phyloP scores from a whole-genome alignment of 257 asterid species.

The Forsythia suspensa region DNA sequence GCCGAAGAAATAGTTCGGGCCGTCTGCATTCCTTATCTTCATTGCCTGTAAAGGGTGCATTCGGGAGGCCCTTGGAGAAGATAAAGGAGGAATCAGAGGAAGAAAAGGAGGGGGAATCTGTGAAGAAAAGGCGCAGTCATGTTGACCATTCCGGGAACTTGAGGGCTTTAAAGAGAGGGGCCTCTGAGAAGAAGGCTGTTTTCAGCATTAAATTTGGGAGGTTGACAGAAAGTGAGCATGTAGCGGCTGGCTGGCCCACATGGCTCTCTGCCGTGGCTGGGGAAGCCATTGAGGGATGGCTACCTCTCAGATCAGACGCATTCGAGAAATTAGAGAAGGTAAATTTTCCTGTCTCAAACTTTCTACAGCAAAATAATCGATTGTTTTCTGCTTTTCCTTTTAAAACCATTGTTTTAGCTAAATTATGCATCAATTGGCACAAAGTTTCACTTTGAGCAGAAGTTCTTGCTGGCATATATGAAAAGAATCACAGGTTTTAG shows the following conservation, averaged over 20 bases:
- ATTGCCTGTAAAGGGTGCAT: constrained; percentile 19
- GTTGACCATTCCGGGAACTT: constrained; percentile 27
- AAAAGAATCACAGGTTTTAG: not conserved
- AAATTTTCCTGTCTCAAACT: not conserved
- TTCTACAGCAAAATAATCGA: too few relatives aligned
- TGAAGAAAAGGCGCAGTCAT: constrained; percentile 8
- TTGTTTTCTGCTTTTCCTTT: too few relatives aligned
- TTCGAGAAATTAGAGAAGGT: constrained; percentile 85
- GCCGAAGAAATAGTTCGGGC: constrained; percentile 21
- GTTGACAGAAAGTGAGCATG: constrained; percentile 57
- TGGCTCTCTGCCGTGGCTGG: constrained; percentile 86
- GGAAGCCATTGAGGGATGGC: constrained; percentile 78
- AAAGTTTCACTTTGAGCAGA: not conserved
- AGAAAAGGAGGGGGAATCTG: constrained; percentile 53
- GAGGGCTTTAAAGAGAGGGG: constrained; percentile 34
- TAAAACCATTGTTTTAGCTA: not conserved
- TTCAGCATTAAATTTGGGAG: constrained; percentile 75
- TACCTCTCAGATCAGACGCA: constrained; percentile 61
- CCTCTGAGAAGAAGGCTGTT: constrained; percentile 38
- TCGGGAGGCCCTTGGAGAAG: constrained; percentile 68
- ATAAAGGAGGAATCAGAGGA: constrained; percentile 79
- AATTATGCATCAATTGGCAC: not conserved
- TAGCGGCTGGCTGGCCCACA: constrained; percentile 81
- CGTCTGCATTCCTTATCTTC: constrained; percentile 25
- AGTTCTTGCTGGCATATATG: not conserved